Percentiles rank a stretch among this genome's conserved stretches.
Conservation (phyloP, 257 asterid species). For the Penstemon davidsonii region DNA sequence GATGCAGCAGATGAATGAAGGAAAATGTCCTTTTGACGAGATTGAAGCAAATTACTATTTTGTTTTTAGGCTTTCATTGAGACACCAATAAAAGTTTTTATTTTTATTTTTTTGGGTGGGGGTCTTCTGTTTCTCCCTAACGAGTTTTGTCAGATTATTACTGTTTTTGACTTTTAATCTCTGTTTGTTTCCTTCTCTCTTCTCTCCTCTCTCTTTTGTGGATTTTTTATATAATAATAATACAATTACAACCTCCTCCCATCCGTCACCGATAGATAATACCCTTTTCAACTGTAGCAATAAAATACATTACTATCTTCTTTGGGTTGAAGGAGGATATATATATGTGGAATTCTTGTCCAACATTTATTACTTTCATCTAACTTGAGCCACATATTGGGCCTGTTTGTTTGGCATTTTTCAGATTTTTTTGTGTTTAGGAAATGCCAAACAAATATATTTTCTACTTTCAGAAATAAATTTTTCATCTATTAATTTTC, state of each 20-base stretch:
- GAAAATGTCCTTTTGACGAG: constrained; percentile 29
- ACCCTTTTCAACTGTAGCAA: constrained; percentile 14
- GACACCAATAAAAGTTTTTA: background rate
- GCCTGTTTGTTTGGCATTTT: no score
- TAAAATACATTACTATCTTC: background rate
- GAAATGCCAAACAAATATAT: no score
- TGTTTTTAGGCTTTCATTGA: constrained; percentile 17
- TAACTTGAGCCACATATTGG: no score
- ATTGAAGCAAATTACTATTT: constrained; percentile 26
- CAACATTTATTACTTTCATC: constrained; percentile 14
- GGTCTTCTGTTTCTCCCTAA: constrained; percentile 31
- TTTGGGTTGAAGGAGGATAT: constrained; percentile 5
- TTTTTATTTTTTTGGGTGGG: no score
- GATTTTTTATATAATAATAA: constrained; percentile 14
- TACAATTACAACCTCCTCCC: constrained; percentile 9
- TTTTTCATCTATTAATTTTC: no score
- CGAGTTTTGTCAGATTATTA: constrained; percentile 38
- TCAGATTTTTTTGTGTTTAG: no score
- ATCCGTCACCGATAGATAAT: no score
- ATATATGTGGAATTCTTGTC: background rate
- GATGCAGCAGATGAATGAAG: constrained; percentile 29
- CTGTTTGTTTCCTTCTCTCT: background rate
- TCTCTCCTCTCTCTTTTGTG: background rate
- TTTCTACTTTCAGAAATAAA: no score
- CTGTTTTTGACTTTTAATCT: constrained; percentile 29